A percentile compares a stretch with the other conserved stretches of the same genome.
Conservation (phyloP, 2,329 filamentous ascomycete genomes). For the Cytospora leucostoma region DNA sequence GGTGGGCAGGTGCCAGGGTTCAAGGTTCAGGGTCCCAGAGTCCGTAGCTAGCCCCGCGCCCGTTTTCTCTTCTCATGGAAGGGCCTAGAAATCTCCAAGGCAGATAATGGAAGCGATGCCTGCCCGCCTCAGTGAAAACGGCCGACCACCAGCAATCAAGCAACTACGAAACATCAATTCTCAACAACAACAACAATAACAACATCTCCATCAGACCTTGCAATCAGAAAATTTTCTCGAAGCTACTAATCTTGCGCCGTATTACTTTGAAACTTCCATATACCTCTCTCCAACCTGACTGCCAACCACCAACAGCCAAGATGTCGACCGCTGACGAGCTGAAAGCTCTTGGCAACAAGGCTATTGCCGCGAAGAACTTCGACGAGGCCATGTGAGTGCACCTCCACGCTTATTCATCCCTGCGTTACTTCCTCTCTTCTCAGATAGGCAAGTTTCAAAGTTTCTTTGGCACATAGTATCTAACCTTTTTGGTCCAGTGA, state of each 20-base stretch:
- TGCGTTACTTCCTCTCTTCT: neutral
- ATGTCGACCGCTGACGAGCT: conserved; percentile 74
- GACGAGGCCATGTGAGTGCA: conserved; percentile 84
- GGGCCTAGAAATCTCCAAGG: conserved; percentile 27
- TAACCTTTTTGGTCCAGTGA: conserved; percentile 57
- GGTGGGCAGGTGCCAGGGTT: conserved; percentile 1
- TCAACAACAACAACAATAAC: neutral
- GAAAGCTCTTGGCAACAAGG: conserved; percentile 97
- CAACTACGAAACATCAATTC: conserved; percentile 2
- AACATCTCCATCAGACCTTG: neutral
- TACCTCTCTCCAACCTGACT: neutral
- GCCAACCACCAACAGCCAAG: conserved; percentile 14
- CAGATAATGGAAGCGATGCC: conserved; percentile 13
- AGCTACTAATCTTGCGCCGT: neutral
- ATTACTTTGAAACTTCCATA: too few species aligned
- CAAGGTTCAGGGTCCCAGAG: conserved; percentile 1
- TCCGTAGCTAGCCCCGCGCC: conserved; percentile 13
- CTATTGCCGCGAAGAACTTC: conserved; percentile 97
- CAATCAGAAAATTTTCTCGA: neutral
- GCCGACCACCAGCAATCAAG: conserved; percentile 8
- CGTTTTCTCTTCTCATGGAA: conserved; percentile 20
- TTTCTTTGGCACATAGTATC: neutral
- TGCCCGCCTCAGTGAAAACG: conserved; percentile 18
- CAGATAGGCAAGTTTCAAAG: too few species aligned
- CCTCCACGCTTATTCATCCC: conserved; percentile 5